Base-by-base conservation (phyloP, 1,139 yeast species). In the Taiozyma sp. region DNA sequence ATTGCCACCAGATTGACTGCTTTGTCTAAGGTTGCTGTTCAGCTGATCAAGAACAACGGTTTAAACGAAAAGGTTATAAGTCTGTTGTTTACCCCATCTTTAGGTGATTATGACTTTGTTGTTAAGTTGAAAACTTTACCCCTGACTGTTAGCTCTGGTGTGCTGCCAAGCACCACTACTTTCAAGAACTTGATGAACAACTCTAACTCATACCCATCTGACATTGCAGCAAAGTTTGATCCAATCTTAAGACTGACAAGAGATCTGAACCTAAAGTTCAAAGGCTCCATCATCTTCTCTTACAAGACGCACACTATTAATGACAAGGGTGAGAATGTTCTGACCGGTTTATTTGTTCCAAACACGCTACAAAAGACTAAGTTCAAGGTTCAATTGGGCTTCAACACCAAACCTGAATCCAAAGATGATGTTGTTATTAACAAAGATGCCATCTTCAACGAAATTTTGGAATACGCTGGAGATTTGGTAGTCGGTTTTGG, bases 1-100 rank as follows among this genome's bases (percentile, higher is more conserved):
- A 83, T 90, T 51, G 91, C 96, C 2, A 79, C 91, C 24, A 81
- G 99, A 70, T 71, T 91, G 56, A 91, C 98, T 0, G 93, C 96
- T 0, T 76, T 93, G 55, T 81, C 97, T 1, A 80, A 90, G 58
- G 90, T 86, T 34, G 93, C 95, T 0, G 70, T 79, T 44, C 76
- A 76, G 37, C 65, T 85, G 53, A 65, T 85, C 21, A 76, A 74
- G 41, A 62, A 62, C 1, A 69, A 69, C 21, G 84, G 81, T 2
- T 57, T 80, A 22, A 70, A 69, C 51, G 72, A 73, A 35, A 69
- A 74, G 32, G 74, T 77, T 5, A 66, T 86, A 43, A 79, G 76
- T 46, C 64, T 81, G 44, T 68, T 89, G 47, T 89, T 89, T 66
- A 80, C 85, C 0, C 93, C 98, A 3, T 90, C 96, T 0, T 72